These are phyloP conservation scores for Alternaria hordeiaustralica DNA, from an alignment of 2,329 filamentous ascomycete genomes.

Conservation along the genomic window DNA sequence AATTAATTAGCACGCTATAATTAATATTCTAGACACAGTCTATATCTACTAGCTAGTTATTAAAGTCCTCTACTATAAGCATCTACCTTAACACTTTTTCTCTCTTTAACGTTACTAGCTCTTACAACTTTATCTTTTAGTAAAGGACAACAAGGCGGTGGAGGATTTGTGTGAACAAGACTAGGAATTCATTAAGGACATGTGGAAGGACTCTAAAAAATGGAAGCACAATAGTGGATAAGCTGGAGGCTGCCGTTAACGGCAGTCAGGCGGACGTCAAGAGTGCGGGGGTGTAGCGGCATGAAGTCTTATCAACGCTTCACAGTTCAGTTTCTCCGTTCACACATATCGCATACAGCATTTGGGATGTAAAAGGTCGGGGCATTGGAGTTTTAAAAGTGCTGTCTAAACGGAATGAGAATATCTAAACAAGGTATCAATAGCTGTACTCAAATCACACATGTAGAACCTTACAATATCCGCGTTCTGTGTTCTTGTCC, in stretches of 20 bases:
- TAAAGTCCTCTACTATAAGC: too few species aligned
- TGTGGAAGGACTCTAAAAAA: background rate
- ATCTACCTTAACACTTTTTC: too few species aligned
- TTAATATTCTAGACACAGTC: too few species aligned
- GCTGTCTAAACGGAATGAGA: background rate
- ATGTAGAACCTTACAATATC: background rate
- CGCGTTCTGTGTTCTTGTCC: background rate
- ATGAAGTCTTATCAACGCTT: background rate
- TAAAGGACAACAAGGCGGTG: too few species aligned
- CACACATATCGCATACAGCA: background rate
- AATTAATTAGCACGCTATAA: too few species aligned
- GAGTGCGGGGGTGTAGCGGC: slow-evolving; percentile 22
- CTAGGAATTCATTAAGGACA: too few species aligned
- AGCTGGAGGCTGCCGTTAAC: slow-evolving; percentile 39
- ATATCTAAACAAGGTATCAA: background rate
- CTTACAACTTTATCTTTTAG: too few species aligned
- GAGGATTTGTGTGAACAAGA: too few species aligned
- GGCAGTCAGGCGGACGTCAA: slow-evolving; percentile 29
- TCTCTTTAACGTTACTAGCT: too few species aligned
- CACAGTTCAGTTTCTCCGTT: background rate
- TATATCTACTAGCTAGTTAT: too few species aligned
- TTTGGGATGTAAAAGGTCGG: background rate
- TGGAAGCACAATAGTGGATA: slow-evolving; percentile 32
- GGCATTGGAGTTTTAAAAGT: background rate
- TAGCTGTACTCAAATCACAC: background rate